Evolutionary conservation across 2,329 filamentous ascomycete genomes (phyloP), one percentile per base, ranked within the genome.

Genomic region (Aotearoamyces nothofagi): DNA sequence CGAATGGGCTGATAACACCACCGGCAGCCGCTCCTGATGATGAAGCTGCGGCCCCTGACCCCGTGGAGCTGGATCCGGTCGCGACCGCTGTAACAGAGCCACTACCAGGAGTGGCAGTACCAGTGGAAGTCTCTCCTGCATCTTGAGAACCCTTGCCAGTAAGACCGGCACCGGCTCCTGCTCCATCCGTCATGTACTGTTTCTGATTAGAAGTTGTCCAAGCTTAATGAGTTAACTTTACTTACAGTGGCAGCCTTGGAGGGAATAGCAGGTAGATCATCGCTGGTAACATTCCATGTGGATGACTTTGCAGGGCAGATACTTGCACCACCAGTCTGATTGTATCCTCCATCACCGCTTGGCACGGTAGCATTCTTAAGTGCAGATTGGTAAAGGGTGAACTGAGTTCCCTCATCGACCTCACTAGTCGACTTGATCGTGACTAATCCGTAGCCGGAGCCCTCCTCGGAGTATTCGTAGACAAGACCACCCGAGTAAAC

Each of bases 401-500:
- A 69, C 43, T 66, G 61, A 19, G 36, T 27, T 22, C 49, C 45
- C 26, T 55, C 53, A 15, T 50, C 51, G 24, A 57, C 51, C 24
- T 44, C 50, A 35, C 51, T 55, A 26, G 35, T 33, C 13, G 6
- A n/a, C 7, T 25, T 17, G 17, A 32, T 32, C 9, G 10, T 32
- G 26, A 32, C 30, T 5, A 32, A 75, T 37, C 84, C 86, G 55
- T 72, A 93, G 26, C 73, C 63, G 57, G 74, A 80, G 35, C 63
- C 61, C 55, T 87, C 81, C 46, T 78, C 58, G 9, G 78, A 75
- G 63, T 92, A 94, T 57, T 94, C 84, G 60, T 93, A 94, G 54
- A 93, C 78, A 20, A 94, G 69, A 52, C 86, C 86, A 45, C 86
- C 86, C 22, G 84, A 93, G 67, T 92, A 94, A 45, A 93, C 83